Evolutionary conservation across 2,329 filamentous ascomycete species (phyloP).

Genomic region (Colletotrichum tropicale): DNA sequence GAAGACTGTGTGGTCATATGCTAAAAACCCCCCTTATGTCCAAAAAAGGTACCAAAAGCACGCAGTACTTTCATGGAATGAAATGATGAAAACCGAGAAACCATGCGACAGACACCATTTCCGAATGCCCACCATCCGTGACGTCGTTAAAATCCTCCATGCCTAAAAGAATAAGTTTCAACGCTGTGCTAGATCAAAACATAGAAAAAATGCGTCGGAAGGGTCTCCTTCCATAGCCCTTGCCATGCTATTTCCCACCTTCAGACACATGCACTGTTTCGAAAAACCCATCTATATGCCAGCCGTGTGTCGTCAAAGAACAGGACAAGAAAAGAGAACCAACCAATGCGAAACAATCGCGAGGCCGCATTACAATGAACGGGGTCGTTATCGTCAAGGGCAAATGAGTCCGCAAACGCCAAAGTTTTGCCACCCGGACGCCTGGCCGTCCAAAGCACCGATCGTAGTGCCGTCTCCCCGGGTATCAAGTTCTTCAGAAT

Average conservation of each 20-base stretch:
- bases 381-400: background rate
- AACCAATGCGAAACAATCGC: background rate
- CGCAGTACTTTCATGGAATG: background rate
- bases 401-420: background rate
- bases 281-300: background rate
- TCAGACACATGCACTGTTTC: background rate
- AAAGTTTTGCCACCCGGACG: background rate
- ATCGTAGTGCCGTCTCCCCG: background rate
- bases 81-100: background rate
- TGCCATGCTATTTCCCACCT: background rate
- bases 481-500: slow-evolving; percentile 23
- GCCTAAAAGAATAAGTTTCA: background rate
- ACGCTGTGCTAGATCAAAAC: slow-evolving; percentile 13
- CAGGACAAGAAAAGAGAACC: background rate
- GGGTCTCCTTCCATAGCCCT: background rate
- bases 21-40: background rate
- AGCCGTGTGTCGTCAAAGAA: background rate
- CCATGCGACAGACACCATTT: background rate
- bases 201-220: background rate
- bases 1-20: background rate
- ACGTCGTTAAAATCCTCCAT: slow-evolving; percentile 10
- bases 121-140: slow-evolving; percentile 2
- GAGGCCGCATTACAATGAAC: background rate
- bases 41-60: background rate
- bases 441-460: background rate